Evolutionary conservation across 805 yeast species (phyloP).

Genomic region (Candida ficus): DNA sequence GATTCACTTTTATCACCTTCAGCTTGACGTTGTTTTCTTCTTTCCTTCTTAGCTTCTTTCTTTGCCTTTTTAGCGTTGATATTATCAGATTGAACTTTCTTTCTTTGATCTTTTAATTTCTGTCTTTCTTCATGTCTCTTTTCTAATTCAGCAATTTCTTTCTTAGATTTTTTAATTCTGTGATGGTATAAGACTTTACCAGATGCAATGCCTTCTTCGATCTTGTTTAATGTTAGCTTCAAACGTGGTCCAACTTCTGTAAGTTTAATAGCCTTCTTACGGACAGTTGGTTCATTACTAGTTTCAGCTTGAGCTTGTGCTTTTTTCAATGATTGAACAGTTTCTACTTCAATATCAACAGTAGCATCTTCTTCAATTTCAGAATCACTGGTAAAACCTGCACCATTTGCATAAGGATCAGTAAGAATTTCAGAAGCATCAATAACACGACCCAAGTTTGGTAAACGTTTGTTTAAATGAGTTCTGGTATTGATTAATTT

Average conservation of each 20-base stretch:
- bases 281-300: conserved; percentile 25
- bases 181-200: conserved; percentile 89
- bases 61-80: conserved; percentile 69
- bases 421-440: conserved; percentile 82
- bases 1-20: conserved; percentile 25
- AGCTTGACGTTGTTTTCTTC: conserved; percentile 52
- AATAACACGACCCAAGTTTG: conserved; percentile 40
- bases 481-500: conserved; percentile 23
- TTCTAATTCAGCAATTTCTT: conserved; percentile 59
- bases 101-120: conserved; percentile 63
- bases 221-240: conserved; percentile 68
- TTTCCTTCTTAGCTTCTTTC: conserved; percentile 66
- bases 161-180: conserved; percentile 53
- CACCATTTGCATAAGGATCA: conserved; percentile 74
- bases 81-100: conserved; percentile 73
- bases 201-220: conserved; percentile 86
- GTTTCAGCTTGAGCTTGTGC: conserved; percentile 13
- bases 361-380: conserved; percentile 90
- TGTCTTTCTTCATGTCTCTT: conserved; percentile 57
- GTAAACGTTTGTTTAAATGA: conserved; percentile 20
- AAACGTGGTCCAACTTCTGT: conserved; percentile 93
- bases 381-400: conserved; percentile 78
- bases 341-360: conserved; percentile 48
- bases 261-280: conserved; percentile 82
- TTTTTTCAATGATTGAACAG: conserved; percentile 18